phyloP scores from a whole-genome alignment of 305 asterid species.

The Andrographis paniculata region DNA sequence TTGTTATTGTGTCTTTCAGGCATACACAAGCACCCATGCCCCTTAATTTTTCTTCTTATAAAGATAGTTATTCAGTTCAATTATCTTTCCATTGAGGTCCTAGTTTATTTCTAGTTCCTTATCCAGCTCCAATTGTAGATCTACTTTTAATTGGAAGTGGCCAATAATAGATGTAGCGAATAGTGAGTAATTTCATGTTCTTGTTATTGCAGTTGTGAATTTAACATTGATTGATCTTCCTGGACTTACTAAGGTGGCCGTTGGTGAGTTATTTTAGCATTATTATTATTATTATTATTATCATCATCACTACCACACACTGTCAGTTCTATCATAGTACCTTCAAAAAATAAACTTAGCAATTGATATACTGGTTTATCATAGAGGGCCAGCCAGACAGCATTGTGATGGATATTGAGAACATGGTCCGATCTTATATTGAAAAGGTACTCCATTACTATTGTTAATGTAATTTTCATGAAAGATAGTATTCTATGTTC shows the following conservation, averaged over 20 bases:
- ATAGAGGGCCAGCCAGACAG: slow-evolving; percentile 68
- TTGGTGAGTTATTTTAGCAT: slow-evolving; percentile 47
- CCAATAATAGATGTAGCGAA: slow-evolving; percentile 11
- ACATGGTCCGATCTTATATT: slow-evolving; percentile 65
- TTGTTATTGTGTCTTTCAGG: background rate
- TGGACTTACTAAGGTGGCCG: slow-evolving; percentile 75
- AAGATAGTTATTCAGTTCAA: slow-evolving; percentile 8
- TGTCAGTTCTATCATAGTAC: slow-evolving; percentile 3
- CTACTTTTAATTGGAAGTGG: slow-evolving; percentile 9
- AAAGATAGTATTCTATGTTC: background rate
- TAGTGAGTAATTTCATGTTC: slow-evolving; percentile 21
- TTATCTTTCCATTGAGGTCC: slow-evolving; percentile 6
- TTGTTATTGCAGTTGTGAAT: slow-evolving; percentile 33
- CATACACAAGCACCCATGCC: background rate
- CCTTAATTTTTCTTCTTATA: slow-evolving; percentile 5
- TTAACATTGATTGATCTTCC: slow-evolving; percentile 26
- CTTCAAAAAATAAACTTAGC: background rate
- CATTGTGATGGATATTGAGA: slow-evolving; percentile 59
- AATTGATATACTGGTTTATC: slow-evolving; percentile 18
- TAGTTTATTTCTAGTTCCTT: slow-evolving; percentile 10
- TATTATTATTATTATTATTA: no score
- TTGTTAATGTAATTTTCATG: background rate
- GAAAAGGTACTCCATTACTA: slow-evolving; percentile 30
- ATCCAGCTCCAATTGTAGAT: background rate
- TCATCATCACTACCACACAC: no score